Percentiles rank a stretch among this genome's conserved stretches.
phyloP scores from a whole-genome alignment of 2,329 filamentous ascomycete genomes.

The Pyrenophora seminiperda region DNA sequence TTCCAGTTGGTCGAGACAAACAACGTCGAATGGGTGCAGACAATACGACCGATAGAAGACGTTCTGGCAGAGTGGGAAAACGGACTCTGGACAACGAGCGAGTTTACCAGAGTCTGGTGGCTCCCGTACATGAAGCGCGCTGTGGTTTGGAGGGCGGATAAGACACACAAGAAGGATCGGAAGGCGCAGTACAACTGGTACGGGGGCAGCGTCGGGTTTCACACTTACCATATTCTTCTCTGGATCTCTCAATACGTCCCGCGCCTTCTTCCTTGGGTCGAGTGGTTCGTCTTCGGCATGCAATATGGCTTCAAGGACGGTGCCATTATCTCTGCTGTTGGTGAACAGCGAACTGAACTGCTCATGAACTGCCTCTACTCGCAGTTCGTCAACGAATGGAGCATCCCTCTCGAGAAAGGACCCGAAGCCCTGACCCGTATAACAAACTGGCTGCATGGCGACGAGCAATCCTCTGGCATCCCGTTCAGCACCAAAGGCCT shows the following conservation, averaged over 20 bases:
- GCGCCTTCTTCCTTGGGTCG: conserved; percentile 80
- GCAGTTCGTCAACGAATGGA: conserved; percentile 99
- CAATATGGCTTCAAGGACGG: conserved; percentile 88
- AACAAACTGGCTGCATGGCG: conserved; percentile 82
- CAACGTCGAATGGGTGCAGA: conserved; percentile 85
- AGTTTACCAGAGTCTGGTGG: conserved; percentile 98
- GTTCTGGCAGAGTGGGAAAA: conserved; percentile 74
- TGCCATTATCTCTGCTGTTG: conserved; percentile 72
- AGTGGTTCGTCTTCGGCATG: conserved; percentile 97
- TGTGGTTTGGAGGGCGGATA: conserved; percentile 87
- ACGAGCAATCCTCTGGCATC: conserved; percentile 72
- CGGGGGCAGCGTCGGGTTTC: conserved; percentile 79
- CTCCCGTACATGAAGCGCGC: conserved; percentile 88
- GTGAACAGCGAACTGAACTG: conserved; percentile 78
- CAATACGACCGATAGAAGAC: conserved; percentile 70
- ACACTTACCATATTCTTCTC: conserved; percentile 89
- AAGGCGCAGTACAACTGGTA: conserved; percentile 75
- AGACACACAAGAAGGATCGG: conserved; percentile 66
- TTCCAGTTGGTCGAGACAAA: conserved; percentile 80
- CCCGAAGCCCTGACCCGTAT: conserved; percentile 85
- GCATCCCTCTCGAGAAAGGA: conserved; percentile 81
- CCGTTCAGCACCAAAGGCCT: conserved; percentile 79
- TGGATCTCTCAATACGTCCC: conserved; percentile 80
- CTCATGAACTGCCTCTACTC: conserved; percentile 98
- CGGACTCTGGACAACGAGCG: conserved; percentile 78